Percentiles rank a stretch among this genome's conserved stretches.
These are phyloP conservation scores for Colletotrichum musae DNA, from an alignment of 2,329 filamentous ascomycete species.

Conservation along the genomic window DNA sequence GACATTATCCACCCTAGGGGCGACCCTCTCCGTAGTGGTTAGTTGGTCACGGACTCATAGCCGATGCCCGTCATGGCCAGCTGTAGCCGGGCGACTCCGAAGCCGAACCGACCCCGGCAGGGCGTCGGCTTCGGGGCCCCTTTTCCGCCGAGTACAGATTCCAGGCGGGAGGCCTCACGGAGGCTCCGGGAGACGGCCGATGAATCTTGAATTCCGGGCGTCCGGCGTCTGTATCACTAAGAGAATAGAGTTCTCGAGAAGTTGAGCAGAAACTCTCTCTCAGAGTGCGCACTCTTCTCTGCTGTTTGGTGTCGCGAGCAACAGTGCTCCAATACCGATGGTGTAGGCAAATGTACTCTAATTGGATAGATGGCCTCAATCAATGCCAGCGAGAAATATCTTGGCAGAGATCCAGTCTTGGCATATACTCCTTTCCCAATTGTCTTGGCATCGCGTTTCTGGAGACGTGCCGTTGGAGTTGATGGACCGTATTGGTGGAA, in stretches of 20 bases:
- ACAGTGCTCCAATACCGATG: constrained; percentile 16
- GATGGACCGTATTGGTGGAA: constrained; percentile 30
- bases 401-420: constrained; percentile 30
- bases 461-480: constrained; percentile 15
- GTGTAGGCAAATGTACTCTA: neutral
- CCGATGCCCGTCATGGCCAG: constrained; percentile 14
- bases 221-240: neutral
- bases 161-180: constrained; percentile 19
- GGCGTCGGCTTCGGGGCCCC: constrained; percentile 1
- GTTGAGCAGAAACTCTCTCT: neutral
- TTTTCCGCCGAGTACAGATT: neutral
- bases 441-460: constrained; percentile 23
- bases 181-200: constrained; percentile 13
- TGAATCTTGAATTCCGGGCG: constrained; percentile 22
- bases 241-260: neutral
- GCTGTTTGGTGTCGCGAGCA: neutral
- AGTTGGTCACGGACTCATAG: no score
- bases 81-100: constrained; percentile 13
- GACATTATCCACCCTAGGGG: constrained; percentile 17
- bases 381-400: constrained; percentile 1
- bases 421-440: constrained; percentile 34
- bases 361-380: neutral
- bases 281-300: neutral
- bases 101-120: neutral
- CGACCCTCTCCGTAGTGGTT: neutral